These are phyloP conservation scores for Aspergillus aculeatus DNA, from an alignment of 2,329 filamentous ascomycete genomes.

Conservation along the genomic window DNA sequence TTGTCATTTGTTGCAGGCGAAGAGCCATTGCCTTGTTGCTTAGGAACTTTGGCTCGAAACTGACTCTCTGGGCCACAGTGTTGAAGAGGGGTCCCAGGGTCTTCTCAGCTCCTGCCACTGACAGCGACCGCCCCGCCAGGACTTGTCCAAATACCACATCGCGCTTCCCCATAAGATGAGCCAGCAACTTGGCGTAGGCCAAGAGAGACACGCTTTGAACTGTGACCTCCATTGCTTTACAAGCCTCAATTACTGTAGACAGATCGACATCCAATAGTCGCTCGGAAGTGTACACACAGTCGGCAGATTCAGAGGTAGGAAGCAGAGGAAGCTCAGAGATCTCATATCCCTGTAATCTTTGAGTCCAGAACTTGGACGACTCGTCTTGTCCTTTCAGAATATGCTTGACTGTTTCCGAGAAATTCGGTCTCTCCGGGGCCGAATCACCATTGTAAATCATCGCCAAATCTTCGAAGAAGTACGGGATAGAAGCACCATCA, in stretches of 20 bases:
- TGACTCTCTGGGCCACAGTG: slow-evolving; percentile 49
- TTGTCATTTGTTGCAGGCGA: slow-evolving; percentile 47
- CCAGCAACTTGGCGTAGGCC: slow-evolving; percentile 32
- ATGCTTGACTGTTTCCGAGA: slow-evolving; percentile 53
- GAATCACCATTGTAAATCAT: slow-evolving; percentile 56
- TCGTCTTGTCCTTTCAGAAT: slow-evolving; percentile 49
- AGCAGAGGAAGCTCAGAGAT: slow-evolving; percentile 23
- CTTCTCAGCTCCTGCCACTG: slow-evolving; percentile 46
- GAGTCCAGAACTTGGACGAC: slow-evolving; percentile 35
- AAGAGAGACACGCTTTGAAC: slow-evolving; percentile 31
- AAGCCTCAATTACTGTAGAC: slow-evolving; percentile 16
- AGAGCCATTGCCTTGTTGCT: slow-evolving; percentile 40
- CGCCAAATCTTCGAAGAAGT: slow-evolving; percentile 69
- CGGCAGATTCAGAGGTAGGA: slow-evolving; percentile 3
- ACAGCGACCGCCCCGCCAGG: slow-evolving; percentile 52
- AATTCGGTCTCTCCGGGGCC: slow-evolving; percentile 19
- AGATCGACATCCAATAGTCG: slow-evolving; percentile 20
- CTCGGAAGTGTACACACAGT: slow-evolving; percentile 22
- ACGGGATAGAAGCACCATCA: slow-evolving; percentile 74
- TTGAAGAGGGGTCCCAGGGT: slow-evolving; percentile 57
- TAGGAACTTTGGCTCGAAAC: slow-evolving; percentile 37
- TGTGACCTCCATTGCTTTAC: slow-evolving; percentile 30
- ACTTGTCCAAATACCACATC: slow-evolving; percentile 50
- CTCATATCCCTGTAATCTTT: slow-evolving; percentile 24
- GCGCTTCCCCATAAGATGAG: slow-evolving; percentile 29